These are phyloP conservation scores for Pseudisothecium myosuroides DNA, from an alignment of 225 moss, liverwort and hornwort species.

Conservation along the genomic window DNA sequence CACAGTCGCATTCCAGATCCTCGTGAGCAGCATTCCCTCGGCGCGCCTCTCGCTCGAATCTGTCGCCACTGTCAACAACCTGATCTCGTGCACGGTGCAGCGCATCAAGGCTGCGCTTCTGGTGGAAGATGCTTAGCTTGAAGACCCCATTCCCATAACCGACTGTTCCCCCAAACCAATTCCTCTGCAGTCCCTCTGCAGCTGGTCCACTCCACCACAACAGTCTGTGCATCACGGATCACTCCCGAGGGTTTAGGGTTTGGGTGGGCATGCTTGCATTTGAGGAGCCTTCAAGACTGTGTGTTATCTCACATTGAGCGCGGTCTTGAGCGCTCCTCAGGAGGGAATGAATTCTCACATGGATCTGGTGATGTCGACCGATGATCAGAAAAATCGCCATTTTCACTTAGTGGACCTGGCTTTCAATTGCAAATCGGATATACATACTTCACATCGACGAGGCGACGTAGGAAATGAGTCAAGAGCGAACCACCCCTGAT, in stretches of 20 bases:
- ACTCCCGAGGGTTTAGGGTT: not conserved
- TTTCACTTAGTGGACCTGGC: not conserved
- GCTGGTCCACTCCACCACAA: not conserved
- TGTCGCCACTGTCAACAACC: conserved; percentile 50
- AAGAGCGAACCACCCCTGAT: conserved; percentile 63
- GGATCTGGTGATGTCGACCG: not conserved
- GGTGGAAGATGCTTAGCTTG: conserved; percentile 38
- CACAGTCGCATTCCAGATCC: conserved; percentile 47
- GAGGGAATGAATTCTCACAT: not conserved
- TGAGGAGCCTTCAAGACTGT: conserved; percentile 96
- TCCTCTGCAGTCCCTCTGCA: not conserved
- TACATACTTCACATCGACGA: not conserved
- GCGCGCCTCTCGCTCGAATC: conserved; percentile 43
- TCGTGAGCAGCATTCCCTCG: conserved; percentile 44
- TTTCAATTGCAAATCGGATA: conserved; percentile 1
- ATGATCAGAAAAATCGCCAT: not conserved
- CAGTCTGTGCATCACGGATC: not conserved
- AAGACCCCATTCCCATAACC: not conserved
- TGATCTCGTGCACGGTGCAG: conserved; percentile 67
- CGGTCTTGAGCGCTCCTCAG: conserved; percentile 55
- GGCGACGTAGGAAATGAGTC: conserved; percentile 45
- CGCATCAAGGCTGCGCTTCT: conserved; percentile 66
- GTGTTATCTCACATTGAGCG: conserved; percentile 71
- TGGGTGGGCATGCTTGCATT: conserved; percentile 5
- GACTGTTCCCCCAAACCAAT: not conserved